Conservation (phyloP, 148 eudicot genomes). For the Dysphania ambrosioides region DNA sequence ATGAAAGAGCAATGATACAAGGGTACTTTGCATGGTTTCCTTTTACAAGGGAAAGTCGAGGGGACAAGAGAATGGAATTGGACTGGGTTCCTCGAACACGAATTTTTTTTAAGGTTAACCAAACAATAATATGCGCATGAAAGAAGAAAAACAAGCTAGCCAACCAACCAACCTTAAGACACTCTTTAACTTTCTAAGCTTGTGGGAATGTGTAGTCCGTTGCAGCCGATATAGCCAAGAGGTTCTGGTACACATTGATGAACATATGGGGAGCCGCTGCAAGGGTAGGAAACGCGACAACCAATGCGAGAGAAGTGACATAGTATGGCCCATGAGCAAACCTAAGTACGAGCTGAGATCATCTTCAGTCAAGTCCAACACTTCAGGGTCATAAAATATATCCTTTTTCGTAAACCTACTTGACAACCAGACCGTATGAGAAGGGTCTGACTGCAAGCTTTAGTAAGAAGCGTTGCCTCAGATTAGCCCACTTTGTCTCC, state of each 20-base stretch:
- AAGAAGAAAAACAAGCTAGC: not conserved
- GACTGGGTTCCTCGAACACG: too few relatives aligned
- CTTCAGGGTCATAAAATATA: constrained; percentile 49
- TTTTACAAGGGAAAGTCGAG: too few relatives aligned
- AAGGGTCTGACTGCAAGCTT: constrained; percentile 53
- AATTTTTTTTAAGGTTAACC: too few relatives aligned
- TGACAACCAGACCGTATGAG: constrained; percentile 47
- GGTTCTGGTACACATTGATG: constrained; percentile 55
- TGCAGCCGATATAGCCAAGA: constrained; percentile 39
- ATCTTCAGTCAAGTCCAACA: constrained; percentile 50
- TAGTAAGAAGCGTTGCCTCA: constrained; percentile 50
- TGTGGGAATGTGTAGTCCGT: constrained; percentile 50
- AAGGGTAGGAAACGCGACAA: constrained; percentile 40
- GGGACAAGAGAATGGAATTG: too few relatives aligned
- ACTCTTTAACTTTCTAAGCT: constrained; percentile 53
- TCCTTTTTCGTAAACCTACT: constrained; percentile 49
- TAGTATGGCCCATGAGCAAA: constrained; percentile 36
- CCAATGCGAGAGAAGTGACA: constrained; percentile 38
- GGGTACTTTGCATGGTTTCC: too few relatives aligned
- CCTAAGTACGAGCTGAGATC: constrained; percentile 42
- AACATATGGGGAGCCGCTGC: constrained; percentile 52
- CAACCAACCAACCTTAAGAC: constrained; percentile 34
- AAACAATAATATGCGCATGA: too few relatives aligned
- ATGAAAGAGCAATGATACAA: too few relatives aligned
- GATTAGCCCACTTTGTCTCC: constrained; percentile 68